Percentiles rank a stretch among this genome's conserved stretches.
Evolutionary conservation across 495 filamentous ascomycete species (phyloP).

Genomic region (Sporormia fimetaria): DNA sequence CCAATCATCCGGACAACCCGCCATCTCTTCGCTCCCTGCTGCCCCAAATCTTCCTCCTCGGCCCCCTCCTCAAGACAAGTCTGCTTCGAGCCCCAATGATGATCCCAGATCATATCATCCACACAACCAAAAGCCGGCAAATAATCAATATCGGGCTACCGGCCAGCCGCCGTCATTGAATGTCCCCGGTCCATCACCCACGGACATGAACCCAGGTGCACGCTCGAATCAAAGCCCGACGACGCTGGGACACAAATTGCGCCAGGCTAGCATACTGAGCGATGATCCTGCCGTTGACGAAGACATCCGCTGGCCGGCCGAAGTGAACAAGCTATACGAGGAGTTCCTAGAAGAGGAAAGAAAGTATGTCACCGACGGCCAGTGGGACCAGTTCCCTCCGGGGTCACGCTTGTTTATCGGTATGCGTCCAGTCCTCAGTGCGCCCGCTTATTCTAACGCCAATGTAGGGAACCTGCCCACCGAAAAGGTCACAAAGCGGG

Average conservation of each 20-base stretch:
- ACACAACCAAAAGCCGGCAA: slow-evolving; percentile 36
- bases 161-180: slow-evolving; percentile 36
- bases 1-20: slow-evolving; percentile 22
- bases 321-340: slow-evolving; percentile 66
- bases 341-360: slow-evolving; percentile 71
- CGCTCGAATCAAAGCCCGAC: slow-evolving; percentile 34
- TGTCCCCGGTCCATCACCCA: slow-evolving; percentile 30
- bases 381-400: slow-evolving; percentile 86
- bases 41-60: slow-evolving; percentile 44
- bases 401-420: slow-evolving; percentile 86
- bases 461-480: slow-evolving; percentile 80
- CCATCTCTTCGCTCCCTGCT: slow-evolving; percentile 36
- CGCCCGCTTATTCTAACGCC: background rate
- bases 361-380: slow-evolving; percentile 70
- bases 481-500: slow-evolving; percentile 84
- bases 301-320: slow-evolving; percentile 43
- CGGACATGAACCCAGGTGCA: slow-evolving; percentile 21
- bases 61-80: slow-evolving; percentile 44
- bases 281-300: slow-evolving; percentile 19
- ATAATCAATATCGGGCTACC: slow-evolving; percentile 39
- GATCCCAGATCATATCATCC: slow-evolving; percentile 48
- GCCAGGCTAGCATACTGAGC: slow-evolving; percentile 21
- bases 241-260: slow-evolving; percentile 17
- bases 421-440: slow-evolving; percentile 38
- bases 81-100: slow-evolving; percentile 44